Base-by-base conservation (phyloP, 208 protist genomes). In the Trypanosoma cruzi region DNA sequence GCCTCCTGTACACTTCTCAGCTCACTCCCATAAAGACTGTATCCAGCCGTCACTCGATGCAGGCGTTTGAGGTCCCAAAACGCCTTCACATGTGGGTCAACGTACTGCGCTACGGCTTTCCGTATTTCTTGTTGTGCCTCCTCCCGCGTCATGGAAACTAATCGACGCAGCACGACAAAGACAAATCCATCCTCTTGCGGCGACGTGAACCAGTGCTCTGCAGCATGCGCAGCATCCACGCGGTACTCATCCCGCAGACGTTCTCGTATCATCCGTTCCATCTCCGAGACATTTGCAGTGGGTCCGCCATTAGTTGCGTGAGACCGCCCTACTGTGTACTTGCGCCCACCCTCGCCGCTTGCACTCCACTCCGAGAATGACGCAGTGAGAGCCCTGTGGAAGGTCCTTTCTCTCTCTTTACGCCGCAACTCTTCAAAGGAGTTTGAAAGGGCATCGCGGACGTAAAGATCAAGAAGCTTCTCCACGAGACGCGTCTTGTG, bases 401-500 rank as follows among this genome's bases (percentile, higher is more conserved):
- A 49, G 28, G 22, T 0, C 34, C 6, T 24, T 8, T 56, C 34
- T 32, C 63, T 46, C 24, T 68, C 63, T 20, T 49, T 56, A 14
- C 34, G 31, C 24, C 50, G 52, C 16, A 64, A 16, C n/a, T 46
- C 42, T 36, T 1, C 22, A 44, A 48, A 64, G 20, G 61, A 20
- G 42, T 0, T 29, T 5, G 64, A 36, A n/a, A 71, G n/a, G 29
- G 48, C 48, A 50, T 74, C 57, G 32, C 61, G 40, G 18, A 73
- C 42, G 32, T 64, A 48, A 28, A 78, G 22, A 48, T 73, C 72
- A 3, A 73, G 50, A 18, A 73, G 20, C 22, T 72, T 70, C 44
- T 78, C 72, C 18, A 78, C 44, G 13, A 78, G 44, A 3, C 66
- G 50, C 34, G 64, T 14, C 44, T 67, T 64, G 37, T 54, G 18